A percentile compares a stretch with the other conserved stretches of the same genome.
Conservation (phyloP, 257 asterid genomes). For the Striga asiatica region DNA sequence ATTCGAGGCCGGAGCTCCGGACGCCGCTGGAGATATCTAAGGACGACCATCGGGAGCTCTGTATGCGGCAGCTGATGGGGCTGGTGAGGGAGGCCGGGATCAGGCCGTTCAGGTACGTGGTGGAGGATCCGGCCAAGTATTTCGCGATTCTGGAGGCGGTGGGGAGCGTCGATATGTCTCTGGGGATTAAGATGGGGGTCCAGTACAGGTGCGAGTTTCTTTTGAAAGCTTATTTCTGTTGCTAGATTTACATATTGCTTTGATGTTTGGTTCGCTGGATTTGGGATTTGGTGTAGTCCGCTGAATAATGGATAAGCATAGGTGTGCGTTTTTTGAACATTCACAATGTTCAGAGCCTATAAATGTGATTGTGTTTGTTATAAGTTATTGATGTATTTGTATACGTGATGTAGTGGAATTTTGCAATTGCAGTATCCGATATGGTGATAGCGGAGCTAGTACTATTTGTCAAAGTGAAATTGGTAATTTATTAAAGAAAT, state of each 20-base stretch:
- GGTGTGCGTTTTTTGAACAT: background rate
- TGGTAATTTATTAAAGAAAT: too few relatives aligned
- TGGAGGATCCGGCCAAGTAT: conserved; percentile 79
- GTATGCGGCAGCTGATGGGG: conserved; percentile 78
- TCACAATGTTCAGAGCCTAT: too few relatives aligned
- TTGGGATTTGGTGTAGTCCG: background rate
- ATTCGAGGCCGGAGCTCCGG: conserved; percentile 79
- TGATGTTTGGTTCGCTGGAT: background rate
- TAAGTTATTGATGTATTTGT: too few relatives aligned
- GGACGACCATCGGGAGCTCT: conserved; percentile 83
- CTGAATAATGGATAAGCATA: background rate
- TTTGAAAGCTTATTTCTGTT: background rate
- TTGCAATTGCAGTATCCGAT: too few relatives aligned
- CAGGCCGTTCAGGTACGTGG: conserved; percentile 57
- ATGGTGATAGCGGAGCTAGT: too few relatives aligned
- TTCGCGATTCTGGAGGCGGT: conserved; percentile 81
- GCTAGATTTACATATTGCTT: background rate
- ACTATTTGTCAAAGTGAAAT: too few relatives aligned
- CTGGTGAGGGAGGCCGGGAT: conserved; percentile 79
- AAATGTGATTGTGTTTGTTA: too few relatives aligned
- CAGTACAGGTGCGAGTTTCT: conserved; percentile 67
- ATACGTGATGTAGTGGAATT: too few relatives aligned
- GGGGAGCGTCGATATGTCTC: conserved; percentile 91
- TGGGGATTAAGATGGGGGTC: conserved; percentile 92
- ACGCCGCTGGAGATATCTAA: conserved; percentile 86